These are phyloP conservation scores for Leucaena leucocephala DNA, from an alignment of 306 rosid species.

Conservation along the genomic window DNA sequence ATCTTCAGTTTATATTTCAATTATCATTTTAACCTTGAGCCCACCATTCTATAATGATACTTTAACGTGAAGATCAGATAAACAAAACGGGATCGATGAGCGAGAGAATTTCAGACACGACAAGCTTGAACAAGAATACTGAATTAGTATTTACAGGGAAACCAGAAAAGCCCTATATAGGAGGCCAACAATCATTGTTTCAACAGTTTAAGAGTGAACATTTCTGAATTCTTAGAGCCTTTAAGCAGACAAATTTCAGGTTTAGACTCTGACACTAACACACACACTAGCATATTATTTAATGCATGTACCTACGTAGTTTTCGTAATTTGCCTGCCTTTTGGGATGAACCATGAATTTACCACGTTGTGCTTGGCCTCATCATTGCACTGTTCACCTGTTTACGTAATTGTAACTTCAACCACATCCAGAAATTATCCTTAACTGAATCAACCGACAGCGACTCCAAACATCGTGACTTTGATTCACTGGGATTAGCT, in stretches of 20 bases:
- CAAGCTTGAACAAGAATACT: constrained; percentile 42
- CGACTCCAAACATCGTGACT: constrained; percentile 3
- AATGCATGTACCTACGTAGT: not conserved
- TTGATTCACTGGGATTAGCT: not conserved
- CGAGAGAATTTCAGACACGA: constrained; percentile 37
- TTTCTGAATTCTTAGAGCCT: constrained; percentile 16
- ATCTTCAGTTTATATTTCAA: too few relatives aligned
- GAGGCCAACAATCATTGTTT: constrained; percentile 1
- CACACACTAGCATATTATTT: not conserved
- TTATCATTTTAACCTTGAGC: not conserved
- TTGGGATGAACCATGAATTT: constrained; percentile 33
- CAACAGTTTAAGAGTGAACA: constrained; percentile 2
- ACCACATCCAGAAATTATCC: not conserved
- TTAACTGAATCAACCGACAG: not conserved
- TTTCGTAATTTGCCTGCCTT: constrained; percentile 28
- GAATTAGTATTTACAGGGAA: constrained; percentile 6
- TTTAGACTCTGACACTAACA: constrained; percentile 11
- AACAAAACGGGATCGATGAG: constrained; percentile 30
- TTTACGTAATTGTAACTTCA: not conserved
- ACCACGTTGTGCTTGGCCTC: constrained; percentile 11
- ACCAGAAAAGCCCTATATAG: not conserved
- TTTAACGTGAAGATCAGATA: constrained; percentile 30
- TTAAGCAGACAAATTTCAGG: constrained; percentile 30
- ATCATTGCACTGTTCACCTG: not conserved
- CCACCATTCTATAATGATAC: not conserved